Evolutionary conservation across 176 grass and related monocot species (phyloP).

Genomic region (Carex kokanica): DNA sequence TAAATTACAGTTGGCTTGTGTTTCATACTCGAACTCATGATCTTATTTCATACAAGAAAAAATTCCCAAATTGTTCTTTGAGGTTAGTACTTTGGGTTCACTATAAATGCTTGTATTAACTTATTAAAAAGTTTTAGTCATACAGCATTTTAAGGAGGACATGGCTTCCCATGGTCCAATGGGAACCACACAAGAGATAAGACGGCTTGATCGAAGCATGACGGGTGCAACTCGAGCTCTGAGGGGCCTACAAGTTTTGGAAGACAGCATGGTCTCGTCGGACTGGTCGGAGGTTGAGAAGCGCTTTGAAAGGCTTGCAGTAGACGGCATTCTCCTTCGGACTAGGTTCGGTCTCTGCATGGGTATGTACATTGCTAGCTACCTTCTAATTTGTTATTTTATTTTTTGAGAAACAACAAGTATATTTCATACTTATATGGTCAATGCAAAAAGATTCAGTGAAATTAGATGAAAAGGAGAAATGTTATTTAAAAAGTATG

Average conservation of each 20-base stretch:
- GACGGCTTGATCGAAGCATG: constrained; percentile 57
- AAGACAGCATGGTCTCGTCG: constrained; percentile 42
- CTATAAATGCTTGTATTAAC: not conserved
- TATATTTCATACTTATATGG: too few relatives aligned
- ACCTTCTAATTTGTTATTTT: not conserved
- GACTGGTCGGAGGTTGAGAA: constrained; percentile 73
- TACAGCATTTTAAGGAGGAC: not conserved
- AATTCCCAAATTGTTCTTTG: not conserved
- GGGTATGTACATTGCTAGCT: constrained; percentile 21
- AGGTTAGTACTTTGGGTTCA: not conserved
- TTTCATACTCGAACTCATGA: not conserved
- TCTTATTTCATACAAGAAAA: not conserved
- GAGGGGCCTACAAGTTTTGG: constrained; percentile 66
- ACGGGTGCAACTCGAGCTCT: constrained; percentile 44
- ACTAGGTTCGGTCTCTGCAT: constrained; percentile 77
- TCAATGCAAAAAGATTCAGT: too few relatives aligned
- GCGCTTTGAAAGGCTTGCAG: constrained; percentile 52
- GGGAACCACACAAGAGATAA: not conserved
- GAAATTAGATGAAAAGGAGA: too few relatives aligned
- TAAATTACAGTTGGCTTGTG: not conserved
- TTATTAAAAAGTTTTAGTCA: not conserved
- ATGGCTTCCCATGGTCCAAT: not conserved
- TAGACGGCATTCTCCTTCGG: constrained; percentile 68
- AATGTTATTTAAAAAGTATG: too few relatives aligned
- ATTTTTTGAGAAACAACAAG: too few relatives aligned